phyloP scores from a whole-genome alignment of 108 stramenopile species.

The Skeletonema potamos region DNA sequence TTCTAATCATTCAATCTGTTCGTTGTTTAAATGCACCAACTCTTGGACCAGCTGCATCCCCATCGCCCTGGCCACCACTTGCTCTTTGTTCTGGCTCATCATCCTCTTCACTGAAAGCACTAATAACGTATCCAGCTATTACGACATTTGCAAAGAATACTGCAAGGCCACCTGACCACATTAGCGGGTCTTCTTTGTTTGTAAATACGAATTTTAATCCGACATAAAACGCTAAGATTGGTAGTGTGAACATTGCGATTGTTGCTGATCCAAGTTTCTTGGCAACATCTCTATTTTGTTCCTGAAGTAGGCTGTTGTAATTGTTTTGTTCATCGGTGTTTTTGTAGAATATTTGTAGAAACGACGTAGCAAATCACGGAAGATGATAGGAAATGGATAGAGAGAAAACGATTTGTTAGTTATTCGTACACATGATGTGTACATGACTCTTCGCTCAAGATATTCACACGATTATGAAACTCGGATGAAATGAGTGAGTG shows the following conservation, averaged over 20 bases:
- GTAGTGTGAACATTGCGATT: slow-evolving; percentile 41
- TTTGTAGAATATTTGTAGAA: neutral
- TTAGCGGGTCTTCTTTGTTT: slow-evolving; percentile 41
- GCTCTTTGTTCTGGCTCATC: slow-evolving; percentile 6
- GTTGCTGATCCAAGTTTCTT: slow-evolving; percentile 42
- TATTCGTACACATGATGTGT: neutral
- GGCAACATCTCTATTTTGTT: slow-evolving; percentile 45
- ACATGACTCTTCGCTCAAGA: neutral
- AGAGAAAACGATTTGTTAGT: neutral
- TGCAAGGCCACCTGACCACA: slow-evolving; percentile 43
- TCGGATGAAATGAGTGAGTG: neutral
- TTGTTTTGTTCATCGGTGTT: neutral
- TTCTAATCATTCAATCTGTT: slow-evolving; percentile 22
- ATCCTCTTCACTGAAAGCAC: slow-evolving; percentile 43
- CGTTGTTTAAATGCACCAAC: slow-evolving; percentile 48
- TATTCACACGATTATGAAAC: neutral
- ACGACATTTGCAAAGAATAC: slow-evolving; percentile 44
- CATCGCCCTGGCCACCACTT: slow-evolving; percentile 15
- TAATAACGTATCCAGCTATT: slow-evolving; percentile 45
- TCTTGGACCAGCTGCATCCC: slow-evolving; percentile 32
- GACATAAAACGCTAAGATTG: slow-evolving; percentile 39
- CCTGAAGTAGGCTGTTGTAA: slow-evolving; percentile 27
- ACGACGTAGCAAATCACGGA: neutral
- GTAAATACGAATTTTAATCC: slow-evolving; percentile 38
- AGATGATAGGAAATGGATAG: neutral